phyloP scores from a whole-genome alignment of 371 early-diverging fungal genomes.

The Mucor racemosus region DNA sequence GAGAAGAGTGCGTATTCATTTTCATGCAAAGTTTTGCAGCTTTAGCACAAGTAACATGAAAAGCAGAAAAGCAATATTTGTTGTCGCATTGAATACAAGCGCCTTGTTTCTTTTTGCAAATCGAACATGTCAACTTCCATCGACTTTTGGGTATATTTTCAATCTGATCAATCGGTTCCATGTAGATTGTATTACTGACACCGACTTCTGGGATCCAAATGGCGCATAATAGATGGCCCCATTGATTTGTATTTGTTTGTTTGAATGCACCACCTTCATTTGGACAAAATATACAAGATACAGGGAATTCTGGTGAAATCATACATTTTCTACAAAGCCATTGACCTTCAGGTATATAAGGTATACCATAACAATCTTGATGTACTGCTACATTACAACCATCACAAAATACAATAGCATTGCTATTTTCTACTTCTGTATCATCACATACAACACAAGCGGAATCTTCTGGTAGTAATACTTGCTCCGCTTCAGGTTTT shows the following conservation, averaged over 20 bases:
- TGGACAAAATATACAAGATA: conserved; percentile 93
- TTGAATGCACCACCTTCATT: conserved; percentile 97
- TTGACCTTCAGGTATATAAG: conserved; percentile 98
- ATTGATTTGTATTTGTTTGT: conserved; percentile 89
- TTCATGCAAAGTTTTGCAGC: conserved; percentile 88
- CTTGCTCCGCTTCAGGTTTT: conserved; percentile 36
- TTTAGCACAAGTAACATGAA: conserved; percentile 95
- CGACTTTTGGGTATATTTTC: conserved; percentile 88
- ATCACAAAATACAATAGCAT: conserved; percentile 99
- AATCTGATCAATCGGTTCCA: conserved; percentile 97
- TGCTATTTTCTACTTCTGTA: conserved; percentile 95
- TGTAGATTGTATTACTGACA: conserved; percentile 88
- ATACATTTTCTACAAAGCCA: conserved; percentile 99
- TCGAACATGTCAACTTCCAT: conserved; percentile 87
- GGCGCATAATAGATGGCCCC: conserved; percentile 97
- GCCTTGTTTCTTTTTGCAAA: conserved; percentile 84
- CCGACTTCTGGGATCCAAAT: conserved; percentile 95
- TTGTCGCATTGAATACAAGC: conserved; percentile 96
- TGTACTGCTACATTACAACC: conserved; percentile 99
- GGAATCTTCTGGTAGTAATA: conserved; percentile 73
- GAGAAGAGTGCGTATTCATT: conserved; percentile 59
- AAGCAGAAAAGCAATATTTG: conserved; percentile 86
- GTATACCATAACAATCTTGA: conserved; percentile 99
- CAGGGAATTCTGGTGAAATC: conserved; percentile 89
- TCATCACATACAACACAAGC: conserved; percentile 95